Percentiles rank a stretch among this genome's conserved stretches.
Conservation (phyloP, 2,329 filamentous ascomycete genomes). For the Emergomyces orientalis region DNA sequence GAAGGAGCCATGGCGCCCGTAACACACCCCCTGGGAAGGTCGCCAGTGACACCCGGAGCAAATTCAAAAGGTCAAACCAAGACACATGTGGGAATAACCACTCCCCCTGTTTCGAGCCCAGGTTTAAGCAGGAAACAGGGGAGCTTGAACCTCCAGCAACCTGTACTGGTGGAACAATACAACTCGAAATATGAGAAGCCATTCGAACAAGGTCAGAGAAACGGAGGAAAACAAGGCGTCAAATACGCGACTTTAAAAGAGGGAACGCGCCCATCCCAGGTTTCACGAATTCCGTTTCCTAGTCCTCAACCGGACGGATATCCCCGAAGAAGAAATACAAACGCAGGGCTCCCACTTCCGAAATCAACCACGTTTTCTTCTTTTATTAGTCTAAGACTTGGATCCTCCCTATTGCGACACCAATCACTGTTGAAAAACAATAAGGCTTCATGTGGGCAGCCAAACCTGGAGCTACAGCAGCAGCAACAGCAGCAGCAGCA, state of each 20-base stretch:
- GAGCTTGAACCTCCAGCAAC: background rate
- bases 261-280: background rate
- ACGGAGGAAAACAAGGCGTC: background rate
- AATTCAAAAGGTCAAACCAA: background rate
- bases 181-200: background rate
- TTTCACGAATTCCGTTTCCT: constrained; percentile 1
- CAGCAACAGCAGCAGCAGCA: background rate
- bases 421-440: constrained; percentile 1
- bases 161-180: background rate
- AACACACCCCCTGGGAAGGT: background rate
- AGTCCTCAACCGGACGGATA: constrained; percentile 3
- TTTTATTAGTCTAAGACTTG: background rate
- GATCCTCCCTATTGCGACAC: background rate
- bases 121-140: background rate
- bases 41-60: background rate
- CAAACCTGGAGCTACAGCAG: background rate
- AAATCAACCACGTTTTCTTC: constrained; percentile 6
- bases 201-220: background rate
- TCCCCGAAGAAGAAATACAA: constrained; percentile 3
- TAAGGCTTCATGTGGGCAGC: background rate
- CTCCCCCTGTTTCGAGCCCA: no score
- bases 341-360: background rate
- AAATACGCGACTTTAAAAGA: background rate
- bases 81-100: background rate
- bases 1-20: background rate